Evolutionary conservation across 768 basidiomycete species (phyloP), one percentile per base, ranked within the genome.

Genomic region (Sporobolomyces roseus): DNA sequence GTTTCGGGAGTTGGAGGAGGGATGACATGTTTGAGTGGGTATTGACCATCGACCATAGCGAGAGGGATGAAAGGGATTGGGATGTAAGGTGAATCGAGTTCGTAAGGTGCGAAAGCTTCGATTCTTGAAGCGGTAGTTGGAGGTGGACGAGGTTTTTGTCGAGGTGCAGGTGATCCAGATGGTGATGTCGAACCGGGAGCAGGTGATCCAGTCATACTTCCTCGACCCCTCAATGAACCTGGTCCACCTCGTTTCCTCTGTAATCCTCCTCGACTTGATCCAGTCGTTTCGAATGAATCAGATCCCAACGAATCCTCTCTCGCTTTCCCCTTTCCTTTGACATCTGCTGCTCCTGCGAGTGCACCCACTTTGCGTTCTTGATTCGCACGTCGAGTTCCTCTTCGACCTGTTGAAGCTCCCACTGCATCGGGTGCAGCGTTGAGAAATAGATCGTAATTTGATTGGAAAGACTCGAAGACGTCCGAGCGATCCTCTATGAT

Each of bases 361-460:
- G 55, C 64, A 27, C 60, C 55, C 16, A 59, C 60, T 45, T 61
- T 68, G 46, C 65, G 64, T 12, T 69, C 64, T 14, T 53, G 35
- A 36, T 61, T 48, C 9, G 71, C 71, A 9, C 67, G 60, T 2
- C 67, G 63, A 14, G 67, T 73, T 1, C 67, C 67, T 2, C 71
- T 43, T 13, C 69, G 50, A 14, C 66, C 63, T 38, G 23, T 30
- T 2, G 60, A 25, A 0, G 19, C 33, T 21, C 25, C 50, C 1
- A 27, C 8, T 3, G 21, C 54, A 1, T 62, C 61, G 4, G 68
- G 67, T 0, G 64, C 46, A 13, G 71, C 68, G 48, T 69, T 65
- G 5, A 65, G 46, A 60, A 65, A 73, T 23, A 73, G 71, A 58
- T 73, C 71, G 56, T 73, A 69, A 46, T 69, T 73, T 33, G 64